Evolutionary conservation across 768 basidiomycete genomes (phyloP), one percentile per base, ranked within the genome.

Genomic region (Amanita exitialis): DNA sequence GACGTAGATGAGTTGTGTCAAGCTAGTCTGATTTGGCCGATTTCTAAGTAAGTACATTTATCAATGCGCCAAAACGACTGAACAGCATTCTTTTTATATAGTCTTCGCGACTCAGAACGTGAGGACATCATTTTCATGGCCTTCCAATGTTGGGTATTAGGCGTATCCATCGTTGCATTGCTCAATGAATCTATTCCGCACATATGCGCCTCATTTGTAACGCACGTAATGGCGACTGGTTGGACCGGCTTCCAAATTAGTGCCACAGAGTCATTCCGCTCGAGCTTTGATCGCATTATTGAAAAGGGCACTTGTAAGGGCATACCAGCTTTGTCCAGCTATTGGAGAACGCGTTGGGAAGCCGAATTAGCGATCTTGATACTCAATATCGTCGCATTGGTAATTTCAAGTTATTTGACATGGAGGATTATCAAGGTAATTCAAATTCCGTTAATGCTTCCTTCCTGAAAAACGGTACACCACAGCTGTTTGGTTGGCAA

Each of bases 171-270:
- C 25, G 82, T 86, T 39, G 86, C 86, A 16, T 61, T 77, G 27
- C 60, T 77, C 52, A 88, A 89, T 63, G 86, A 90, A 66, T 88
- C 86, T 2, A 86, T 89, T 53, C 88, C 88, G 2, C 88, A 90
- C 54, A 80, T 81, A 64, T 73, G 86, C 38, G 87, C 87, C 0
- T 77, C 84, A 13, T 70, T 88, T 54, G 62, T 86, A 41, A 89
- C 87, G 0, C 88, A 90, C 58, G 57, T 86, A 47, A 67, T 84
- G 56, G 82, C 82, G 2, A 88, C 87, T 3, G 76, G 68, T 10
- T 91, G 88, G 87, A 75, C 81, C 13, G 78, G 65, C 49, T 81
- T 78, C 64, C 84, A 89, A 60, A 76, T 90, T 44, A 65, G 58
- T 32, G 69, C 76, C 53, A 89, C 87, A 3, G 68, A 72, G 2